A percentile compares a stretch with the other conserved stretches of the same genome.
phyloP scores from a whole-genome alignment of 129 eudicot species.

The Chrysanthemum seticuspe region DNA sequence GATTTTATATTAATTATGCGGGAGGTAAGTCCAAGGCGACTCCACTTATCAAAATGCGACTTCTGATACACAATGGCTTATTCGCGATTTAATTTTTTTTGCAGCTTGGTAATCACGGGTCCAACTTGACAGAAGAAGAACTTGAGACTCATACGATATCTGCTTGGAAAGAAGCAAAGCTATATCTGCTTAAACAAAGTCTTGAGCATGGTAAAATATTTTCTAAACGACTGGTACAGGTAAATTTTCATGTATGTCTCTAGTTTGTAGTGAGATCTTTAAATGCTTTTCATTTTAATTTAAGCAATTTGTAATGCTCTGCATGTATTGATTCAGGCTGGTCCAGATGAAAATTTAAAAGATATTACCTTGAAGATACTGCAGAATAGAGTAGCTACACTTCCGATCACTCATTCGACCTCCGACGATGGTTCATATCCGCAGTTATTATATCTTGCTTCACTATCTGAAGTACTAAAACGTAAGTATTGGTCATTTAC shows the following conservation, averaged over 20 bases:
- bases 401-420: constrained; percentile 70
- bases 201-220: constrained; percentile 49
- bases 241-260: constrained; percentile 28
- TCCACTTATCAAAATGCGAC: constrained; percentile 15
- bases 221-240: constrained; percentile 63
- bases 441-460: constrained; percentile 81
- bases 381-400: constrained; percentile 64
- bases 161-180: constrained; percentile 94
- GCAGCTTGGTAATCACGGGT: constrained; percentile 86
- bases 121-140: constrained; percentile 93
- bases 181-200: constrained; percentile 53
- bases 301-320: not conserved
- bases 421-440: constrained; percentile 74
- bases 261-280: not conserved
- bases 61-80: not conserved
- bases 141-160: constrained; percentile 92
- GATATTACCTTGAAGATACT: constrained; percentile 68
- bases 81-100: constrained; percentile 23
- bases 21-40: constrained; percentile 57
- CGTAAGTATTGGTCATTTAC: constrained; percentile 34
- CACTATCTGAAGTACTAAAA: constrained; percentile 78
- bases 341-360: constrained; percentile 73
- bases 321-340: constrained; percentile 53
- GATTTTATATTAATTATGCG: constrained; percentile 88
- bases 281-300: not conserved